Base-by-base conservation (phyloP, 306 rosid species). In the Sicyos edulis region DNA sequence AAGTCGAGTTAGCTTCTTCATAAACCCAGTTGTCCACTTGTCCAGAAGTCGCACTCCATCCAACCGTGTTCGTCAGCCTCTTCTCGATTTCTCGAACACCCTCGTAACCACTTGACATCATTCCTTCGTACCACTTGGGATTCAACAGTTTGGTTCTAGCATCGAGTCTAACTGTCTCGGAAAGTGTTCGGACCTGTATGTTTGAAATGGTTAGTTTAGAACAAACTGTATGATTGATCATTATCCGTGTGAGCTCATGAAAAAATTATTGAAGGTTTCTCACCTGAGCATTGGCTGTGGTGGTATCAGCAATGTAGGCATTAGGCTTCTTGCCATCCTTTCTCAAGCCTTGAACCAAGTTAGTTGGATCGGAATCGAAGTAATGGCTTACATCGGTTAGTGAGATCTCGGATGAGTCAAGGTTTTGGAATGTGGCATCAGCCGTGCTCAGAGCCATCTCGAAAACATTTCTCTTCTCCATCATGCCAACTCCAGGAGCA, bases 41-140 rank as follows among this genome's bases (percentile, higher is more conserved):
- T 19, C 99, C 99, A 24, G 99, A 93, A 55, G 99, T 93, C 54
- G 97, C 99, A 88, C 97, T 93, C 99, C 99, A 93, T 58, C 99
- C 99, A 1, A 93, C 99, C 10, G 99, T 93, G 72, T 93, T 93
- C 0, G 97, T 89, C 8, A 93, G 96, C 60, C 97, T 87, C 86
- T 93, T 93, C 84, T 93, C 99, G 7, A 93, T 93, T 69, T 93
- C 99, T 0, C 97, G 96, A 19, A 88, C 99, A 26, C 99, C 99
- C 80, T 93, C 99, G 0, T 93, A 93, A 14, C 99, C 99, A 9
- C 81, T 87, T 3, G 97, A 87, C 80, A 93, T 37, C 99, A 93
- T 93, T 76, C 97, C 99, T 81, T 93, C 99, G 13, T 93, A 93
- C 99, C 99, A 93, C 77, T 93, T 93, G 10, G 99, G 99, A 74